Percentiles rank a stretch among this genome's conserved stretches.
phyloP scores from a whole-genome alignment of 2,329 filamentous ascomycete genomes.

The Clonostachys sp. region DNA sequence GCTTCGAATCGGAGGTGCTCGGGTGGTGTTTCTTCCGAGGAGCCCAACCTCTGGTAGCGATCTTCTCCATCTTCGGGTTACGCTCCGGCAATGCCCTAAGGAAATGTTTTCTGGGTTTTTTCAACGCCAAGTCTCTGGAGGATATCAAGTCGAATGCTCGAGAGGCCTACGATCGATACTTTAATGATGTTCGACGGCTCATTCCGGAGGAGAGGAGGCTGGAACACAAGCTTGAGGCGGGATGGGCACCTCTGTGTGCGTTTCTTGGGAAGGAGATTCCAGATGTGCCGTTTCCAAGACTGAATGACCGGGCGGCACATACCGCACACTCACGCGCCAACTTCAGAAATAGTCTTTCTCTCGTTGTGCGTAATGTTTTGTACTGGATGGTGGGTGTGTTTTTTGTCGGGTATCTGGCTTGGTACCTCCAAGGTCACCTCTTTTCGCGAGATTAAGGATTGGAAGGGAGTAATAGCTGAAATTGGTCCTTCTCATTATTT shows the following conservation, averaged over 20 bases:
- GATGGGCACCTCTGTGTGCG: slow-evolving; percentile 28
- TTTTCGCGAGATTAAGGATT: too few species aligned
- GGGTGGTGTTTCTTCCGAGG: not conserved
- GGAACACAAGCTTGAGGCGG: slow-evolving; percentile 20
- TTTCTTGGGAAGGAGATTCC: slow-evolving; percentile 25
- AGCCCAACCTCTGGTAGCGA: slow-evolving; percentile 7
- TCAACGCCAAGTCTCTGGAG: slow-evolving; percentile 9
- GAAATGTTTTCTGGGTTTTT: slow-evolving; percentile 19
- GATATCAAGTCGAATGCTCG: slow-evolving; percentile 13
- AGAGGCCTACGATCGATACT: slow-evolving; percentile 18
- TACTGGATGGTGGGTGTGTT: too few species aligned
- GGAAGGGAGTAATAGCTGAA: too few species aligned
- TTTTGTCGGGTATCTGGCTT: too few species aligned
- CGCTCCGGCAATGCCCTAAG: slow-evolving; percentile 12
- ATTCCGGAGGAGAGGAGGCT: slow-evolving; percentile 13
- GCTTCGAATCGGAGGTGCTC: slow-evolving; percentile 8
- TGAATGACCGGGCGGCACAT: slow-evolving; percentile 10
- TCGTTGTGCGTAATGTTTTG: too few species aligned
- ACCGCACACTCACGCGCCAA: too few species aligned
- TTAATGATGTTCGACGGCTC: slow-evolving; percentile 15
- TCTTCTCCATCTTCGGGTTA: slow-evolving; percentile 22
- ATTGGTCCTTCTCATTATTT: too few species aligned
- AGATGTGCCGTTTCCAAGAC: slow-evolving; percentile 16
- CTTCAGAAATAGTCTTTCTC: too few species aligned
- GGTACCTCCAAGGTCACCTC: too few species aligned